A percentile compares a stretch with the other conserved stretches of the same genome.
Conservation (phyloP, 495 filamentous ascomycete genomes). For the Sporormia fimetaria region DNA sequence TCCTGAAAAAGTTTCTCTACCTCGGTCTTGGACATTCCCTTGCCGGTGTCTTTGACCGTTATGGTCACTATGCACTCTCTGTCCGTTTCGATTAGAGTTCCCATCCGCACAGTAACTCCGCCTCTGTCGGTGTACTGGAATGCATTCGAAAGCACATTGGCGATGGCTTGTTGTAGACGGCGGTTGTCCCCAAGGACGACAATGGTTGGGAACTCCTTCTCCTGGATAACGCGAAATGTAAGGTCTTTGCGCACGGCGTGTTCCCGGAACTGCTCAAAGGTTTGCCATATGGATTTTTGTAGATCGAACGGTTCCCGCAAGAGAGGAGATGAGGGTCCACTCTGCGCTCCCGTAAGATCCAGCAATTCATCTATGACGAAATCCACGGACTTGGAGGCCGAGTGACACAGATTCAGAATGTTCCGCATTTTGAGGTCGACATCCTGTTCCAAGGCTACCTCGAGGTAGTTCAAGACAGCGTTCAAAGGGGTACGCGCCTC, state of each 20-base stretch:
- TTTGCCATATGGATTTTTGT: background rate
- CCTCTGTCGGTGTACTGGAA: conserved; percentile 6
- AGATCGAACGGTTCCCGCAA: conserved; percentile 3
- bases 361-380: conserved; percentile 13
- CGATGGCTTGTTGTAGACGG: conserved; percentile 9
- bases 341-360: conserved; percentile 4
- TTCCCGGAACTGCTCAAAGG: conserved; percentile 1
- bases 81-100: background rate
- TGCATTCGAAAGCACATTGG: conserved; percentile 9
- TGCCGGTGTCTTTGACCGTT: conserved; percentile 6
- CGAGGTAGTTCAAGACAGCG: conserved; percentile 11
- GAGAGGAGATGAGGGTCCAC: conserved; percentile 1
- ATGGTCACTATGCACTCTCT: conserved; percentile 7
- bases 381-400: conserved; percentile 10
- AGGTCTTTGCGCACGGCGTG: conserved; percentile 6
- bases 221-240: conserved; percentile 4
- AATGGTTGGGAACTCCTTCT: conserved; percentile 3
- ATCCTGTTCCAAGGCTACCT: conserved; percentile 10
- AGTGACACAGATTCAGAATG: conserved; percentile 5
- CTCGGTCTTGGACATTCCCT: conserved; percentile 8
- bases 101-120: conserved; percentile 3
- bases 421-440: conserved; percentile 1
- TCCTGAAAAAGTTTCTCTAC: conserved; percentile 12
- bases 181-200: conserved; percentile 7
- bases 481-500: conserved; percentile 15